Evolutionary conservation across 2,329 filamentous ascomycete genomes (phyloP), one percentile per base, ranked within the genome.

Genomic region (Aureobasidium subglaciale): DNA sequence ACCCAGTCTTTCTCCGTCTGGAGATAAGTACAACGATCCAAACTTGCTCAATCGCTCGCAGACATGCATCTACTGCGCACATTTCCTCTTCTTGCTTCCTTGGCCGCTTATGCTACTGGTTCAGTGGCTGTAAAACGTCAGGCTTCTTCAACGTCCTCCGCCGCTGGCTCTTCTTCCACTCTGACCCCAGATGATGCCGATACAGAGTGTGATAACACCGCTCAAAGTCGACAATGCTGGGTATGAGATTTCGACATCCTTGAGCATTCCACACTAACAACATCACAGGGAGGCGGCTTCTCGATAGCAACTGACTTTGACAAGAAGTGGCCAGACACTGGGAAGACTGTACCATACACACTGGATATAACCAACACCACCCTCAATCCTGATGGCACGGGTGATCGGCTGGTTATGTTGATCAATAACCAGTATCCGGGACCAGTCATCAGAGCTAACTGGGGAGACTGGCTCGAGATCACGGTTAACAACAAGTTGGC

Each of bases 401-500:
- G 50, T 27, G 54, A 57, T 52, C 32, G 49, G 11, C 59, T 59
- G 62, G 69, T 62, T 15, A 56, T 73, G 56, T 73, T 86, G 29
- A 73, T 87, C 63, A 85, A 86, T 64, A 80, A 79, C 5, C 77
- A 81, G 37, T 85, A 80, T 58, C 86, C 86, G 0, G 86, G 83
- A 74, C 78, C 42, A 9, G 61, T 61, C 1, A 81, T 90, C 52
- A 57, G 64, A 41, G 66, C 71, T 59, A 64, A 72, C 60, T 64
- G 77, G 76, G 76, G 72, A 24, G 72, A 76, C 50, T 70, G 60
- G 35, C 71, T 84, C 4, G 64, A 69, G 15, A 67, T 83, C 6
- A 78, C 79, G 46, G 75, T 85, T n/a, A 78, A 70, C 30, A 85
- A 83, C 64, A 60, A 70, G 32, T 35, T 74, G 65, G 67, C 68